A percentile compares a stretch with the other conserved stretches of the same genome.
phyloP scores from a whole-genome alignment of 305 asterid genomes.

The Andrographis paniculata region DNA sequence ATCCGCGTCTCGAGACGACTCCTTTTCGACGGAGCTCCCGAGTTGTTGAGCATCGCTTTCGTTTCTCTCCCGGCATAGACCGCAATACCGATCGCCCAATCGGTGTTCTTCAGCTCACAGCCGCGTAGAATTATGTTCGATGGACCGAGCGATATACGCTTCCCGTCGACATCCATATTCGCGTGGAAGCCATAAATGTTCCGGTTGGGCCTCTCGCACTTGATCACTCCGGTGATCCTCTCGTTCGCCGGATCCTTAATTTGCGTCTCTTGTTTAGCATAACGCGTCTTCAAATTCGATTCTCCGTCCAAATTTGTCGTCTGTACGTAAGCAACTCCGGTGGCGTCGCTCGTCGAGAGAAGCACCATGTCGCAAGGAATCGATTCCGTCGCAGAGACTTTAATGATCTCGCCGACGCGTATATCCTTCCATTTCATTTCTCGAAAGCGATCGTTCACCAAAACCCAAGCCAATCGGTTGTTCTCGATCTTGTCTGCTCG shows the following conservation, averaged over 20 bases:
- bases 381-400: conserved; percentile 43
- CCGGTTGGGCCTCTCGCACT: conserved; percentile 72
- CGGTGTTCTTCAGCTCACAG: conserved; percentile 73
- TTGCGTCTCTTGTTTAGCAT: conserved; percentile 76
- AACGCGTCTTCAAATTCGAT: conserved; percentile 69
- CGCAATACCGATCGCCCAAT: conserved; percentile 59
- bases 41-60: conserved; percentile 79
- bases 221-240: conserved; percentile 40
- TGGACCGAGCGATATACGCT: conserved; percentile 68
- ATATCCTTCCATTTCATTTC: conserved; percentile 59
- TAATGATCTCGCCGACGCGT: conserved; percentile 55
- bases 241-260: conserved; percentile 35
- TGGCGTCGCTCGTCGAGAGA: conserved; percentile 60
- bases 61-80: conserved; percentile 75
- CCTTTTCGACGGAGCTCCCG: conserved; percentile 78
- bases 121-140: conserved; percentile 71
- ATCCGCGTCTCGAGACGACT: conserved; percentile 67
- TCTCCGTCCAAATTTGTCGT: conserved; percentile 79
- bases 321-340: conserved; percentile 70
- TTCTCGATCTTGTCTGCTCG: conserved; percentile 68
- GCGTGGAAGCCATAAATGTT: conserved; percentile 71
- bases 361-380: conserved; percentile 79
- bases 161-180: conserved; percentile 62
- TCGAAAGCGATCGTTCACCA: conserved; percentile 37
- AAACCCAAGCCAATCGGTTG: conserved; percentile 49